Evolutionary conservation across 1,139 yeast genomes (phyloP), one percentile per base, ranked within the genome.

Genomic region (Kodamaea alishanica): DNA sequence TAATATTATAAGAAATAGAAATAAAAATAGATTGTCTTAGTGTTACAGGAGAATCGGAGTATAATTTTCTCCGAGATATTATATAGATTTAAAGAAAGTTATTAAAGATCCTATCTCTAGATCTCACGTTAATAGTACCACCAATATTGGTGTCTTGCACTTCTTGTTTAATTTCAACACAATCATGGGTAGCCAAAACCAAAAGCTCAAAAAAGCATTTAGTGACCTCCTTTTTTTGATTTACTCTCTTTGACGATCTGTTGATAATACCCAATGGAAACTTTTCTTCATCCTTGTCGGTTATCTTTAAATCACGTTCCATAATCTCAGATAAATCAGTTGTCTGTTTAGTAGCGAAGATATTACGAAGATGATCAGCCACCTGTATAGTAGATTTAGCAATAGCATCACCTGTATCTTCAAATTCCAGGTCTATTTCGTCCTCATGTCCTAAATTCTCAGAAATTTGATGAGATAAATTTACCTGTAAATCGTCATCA

Each of bases 181-280:
- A 82, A 50, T 84, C 92, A 41, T 80, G 72, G 6, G 95, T 84
- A 1, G 96, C 95, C 46, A 89, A 67, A 1, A 88, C 92, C 51
- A 90, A 69, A 56, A 89, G 61, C 56, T 89, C 95, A 54, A 89
- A 88, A 61, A 89, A 89, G 46, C 86, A 76, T 52, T 79, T 77
- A 7, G 89, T 77, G 1, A 90, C 92, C 50, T 83, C 81, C 46
- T 69, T 69, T 50, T 74, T 77, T 34, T 73, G 68, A 42, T 68
- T 66, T 6, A 66, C 45, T 20, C 41, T 53, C n/a, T 47, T 48
- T 2, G 48, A 33, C 1, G 46, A 46, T 35, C 52, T 53, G 34
- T 45, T 51, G 2, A 46, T 49, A 2, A 50, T 34, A 3, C 73
- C 73, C 25, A 68, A 55, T 3, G 74, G 73, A 2, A 42, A 34